Base-by-base conservation (phyloP, 768 basidiomycete species). In the Stropharia rugosoannulata region DNA sequence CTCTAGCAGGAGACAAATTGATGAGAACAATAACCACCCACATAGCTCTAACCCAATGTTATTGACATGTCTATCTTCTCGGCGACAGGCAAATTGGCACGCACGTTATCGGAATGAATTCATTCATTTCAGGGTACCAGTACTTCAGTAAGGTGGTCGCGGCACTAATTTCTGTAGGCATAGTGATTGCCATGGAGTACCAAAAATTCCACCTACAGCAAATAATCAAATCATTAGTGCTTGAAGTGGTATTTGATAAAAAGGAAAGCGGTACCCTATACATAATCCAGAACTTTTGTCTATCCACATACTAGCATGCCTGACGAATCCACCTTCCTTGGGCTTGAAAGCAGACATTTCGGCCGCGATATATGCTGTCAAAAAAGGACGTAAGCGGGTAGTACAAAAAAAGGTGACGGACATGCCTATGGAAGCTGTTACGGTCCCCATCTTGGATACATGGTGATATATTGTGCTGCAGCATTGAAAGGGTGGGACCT, bases 341-440 rank as follows among this genome's bases (percentile, higher is more conserved):
- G 86, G 86, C 37, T 86, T 75, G 62, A 76, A 85, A 0, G 84
- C 78, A 38, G 86, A 65, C 86, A 82, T 83, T 66, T 84, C 78
- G 9, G 68, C 76, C 25, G 71, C 66, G 4, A 70, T 62, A 62
- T 66, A 63, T 1, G 70, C 70, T 70, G 45, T 13, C 27, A 29
- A n/a, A 18, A 47, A 39, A 44, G n/a, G 12, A 54, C 13, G 51
- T 15, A 12, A 22, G 29, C 32, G 36, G 10, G 11, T 8, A 38
- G 49, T 18, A 19, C 13, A 44, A 11, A 13, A 2, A 29, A 22
- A 25, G 0, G 39, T 40, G 38, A 29, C 13, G 35, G 45, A 41
- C 59, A 41, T 44, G 67, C 70, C 68, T 13, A 71, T 64, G 2
- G 66, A 61, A 38, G 70, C 70, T 35, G 70, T 71, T 40, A 69